Base-by-base conservation (phyloP, 2,329 filamentous ascomycete genomes). In the Fusarium musae region DNA sequence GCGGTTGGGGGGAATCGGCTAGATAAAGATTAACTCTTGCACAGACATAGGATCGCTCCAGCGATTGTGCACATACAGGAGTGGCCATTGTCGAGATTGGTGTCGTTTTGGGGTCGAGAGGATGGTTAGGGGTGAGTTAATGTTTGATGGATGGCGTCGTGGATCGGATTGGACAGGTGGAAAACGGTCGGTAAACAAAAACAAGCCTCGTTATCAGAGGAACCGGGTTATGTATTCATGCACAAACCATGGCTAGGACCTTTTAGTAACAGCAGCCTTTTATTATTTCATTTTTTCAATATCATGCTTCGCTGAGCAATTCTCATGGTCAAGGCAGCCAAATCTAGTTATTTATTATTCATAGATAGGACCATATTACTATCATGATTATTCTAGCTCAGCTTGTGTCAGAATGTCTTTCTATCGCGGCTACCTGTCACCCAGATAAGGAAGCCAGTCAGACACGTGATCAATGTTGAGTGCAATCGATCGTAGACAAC, bases 1-100 rank as follows among this genome's bases (percentile, higher is more conserved):
- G 75, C 94, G 88, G 79, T 90, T 91, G 77, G 91, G 88, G 68
- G 93, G 88, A 78, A 97, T 88, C 69, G 94, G 94, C 93, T 96
- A 79, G 40, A 42, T 30, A 42, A 47, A 47, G 23, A 61, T 81
- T 69, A 80, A 76, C 71, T 73, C 52, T 19, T 52, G 42, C 23
- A 44, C 34, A 32, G 23, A 34, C 54, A 28, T 30, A 34, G n/a
- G 58, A 26, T 53, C n/a, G 40, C 32, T 23, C 36, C 39, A 30
- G 30, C 43, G 30, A 50, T 57, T 28, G 19, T 61, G 46, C 58
- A 66, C 77, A 59, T 80, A 83, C 82, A 74, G 82, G 81, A 76
- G 82, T 81, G 74, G 82, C 79, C 82, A 83, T 83, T 53, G 77
- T 81, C 78, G 67, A 65, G 54, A 42, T 74, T 61, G 42, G 53